Percentiles rank a stretch among this genome's conserved stretches.
phyloP scores from a whole-genome alignment of 106 monocot genomes.

The Cymbidium sinense region DNA sequence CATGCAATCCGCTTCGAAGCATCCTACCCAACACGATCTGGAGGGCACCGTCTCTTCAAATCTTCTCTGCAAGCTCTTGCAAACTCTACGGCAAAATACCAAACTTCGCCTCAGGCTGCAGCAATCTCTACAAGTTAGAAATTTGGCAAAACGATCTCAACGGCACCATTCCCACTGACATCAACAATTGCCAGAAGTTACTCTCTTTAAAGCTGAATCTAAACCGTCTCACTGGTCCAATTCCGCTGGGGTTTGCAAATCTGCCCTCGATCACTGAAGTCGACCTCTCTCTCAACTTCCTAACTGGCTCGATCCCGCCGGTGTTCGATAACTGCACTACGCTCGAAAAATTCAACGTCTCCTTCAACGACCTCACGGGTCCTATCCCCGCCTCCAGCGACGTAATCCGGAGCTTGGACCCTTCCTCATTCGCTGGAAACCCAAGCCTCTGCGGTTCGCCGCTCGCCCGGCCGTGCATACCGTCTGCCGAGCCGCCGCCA shows the following conservation, averaged over 20 bases:
- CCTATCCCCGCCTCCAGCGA: constrained; percentile 23
- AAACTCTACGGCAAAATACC: constrained; percentile 52
- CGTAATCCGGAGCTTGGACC: constrained; percentile 33
- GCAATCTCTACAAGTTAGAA: constrained; percentile 69
- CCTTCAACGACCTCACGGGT: constrained; percentile 63
- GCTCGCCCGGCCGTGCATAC: constrained; percentile 28
- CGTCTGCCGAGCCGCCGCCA: background rate
- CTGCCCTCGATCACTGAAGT: constrained; percentile 80
- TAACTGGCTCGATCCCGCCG: constrained; percentile 54
- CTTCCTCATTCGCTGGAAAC: constrained; percentile 60
- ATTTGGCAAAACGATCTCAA: constrained; percentile 42
- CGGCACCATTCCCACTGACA: constrained; percentile 62
- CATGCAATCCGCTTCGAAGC: constrained; percentile 44
- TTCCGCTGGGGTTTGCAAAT: constrained; percentile 53
- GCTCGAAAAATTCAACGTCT: constrained; percentile 78
- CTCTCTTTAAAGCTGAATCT: constrained; percentile 46
- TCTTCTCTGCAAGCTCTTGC: constrained; percentile 64
- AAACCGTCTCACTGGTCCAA: constrained; percentile 53
- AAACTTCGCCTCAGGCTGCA: constrained; percentile 49
- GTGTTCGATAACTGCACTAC: constrained; percentile 71
- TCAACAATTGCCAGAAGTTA: constrained; percentile 51
- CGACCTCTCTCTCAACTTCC: constrained; percentile 58
- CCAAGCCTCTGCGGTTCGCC: constrained; percentile 51
- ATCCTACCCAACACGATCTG: constrained; percentile 45
- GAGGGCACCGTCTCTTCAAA: constrained; percentile 44